These are phyloP conservation scores for Adansonia madagascariensis DNA, from an alignment of 441 rosid species.

Conservation along the genomic window DNA sequence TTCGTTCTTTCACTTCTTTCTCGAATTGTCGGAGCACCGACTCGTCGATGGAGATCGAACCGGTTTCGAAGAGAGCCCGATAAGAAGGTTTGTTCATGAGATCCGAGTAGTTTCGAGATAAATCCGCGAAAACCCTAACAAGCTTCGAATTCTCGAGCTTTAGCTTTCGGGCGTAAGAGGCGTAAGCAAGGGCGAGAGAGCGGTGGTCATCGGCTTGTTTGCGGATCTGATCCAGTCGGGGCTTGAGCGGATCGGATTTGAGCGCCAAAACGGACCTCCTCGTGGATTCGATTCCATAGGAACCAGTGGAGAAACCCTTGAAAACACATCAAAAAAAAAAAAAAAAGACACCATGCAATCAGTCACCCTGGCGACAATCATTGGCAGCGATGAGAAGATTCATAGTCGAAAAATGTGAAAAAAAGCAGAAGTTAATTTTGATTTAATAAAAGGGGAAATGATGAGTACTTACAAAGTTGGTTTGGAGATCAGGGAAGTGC, in stretches of 20 bases:
- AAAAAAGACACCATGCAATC: not conserved
- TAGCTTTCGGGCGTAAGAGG: conserved; percentile 90
- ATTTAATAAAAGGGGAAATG: not conserved
- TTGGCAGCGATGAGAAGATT: not conserved
- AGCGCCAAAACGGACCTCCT: conserved; percentile 79
- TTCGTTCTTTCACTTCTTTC: conserved; percentile 92
- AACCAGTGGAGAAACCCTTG: conserved; percentile 47
- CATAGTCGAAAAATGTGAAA: not conserved
- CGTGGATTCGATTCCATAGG: conserved; percentile 50
- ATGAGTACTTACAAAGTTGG: conserved; percentile 44
- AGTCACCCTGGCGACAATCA: not conserved
- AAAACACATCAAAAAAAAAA: not conserved
- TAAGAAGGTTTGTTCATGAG: conserved; percentile 70
- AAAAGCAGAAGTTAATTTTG: not conserved
- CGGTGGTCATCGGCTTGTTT: conserved; percentile 96
- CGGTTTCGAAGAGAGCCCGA: conserved; percentile 57
- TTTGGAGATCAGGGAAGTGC: conserved; percentile 43
- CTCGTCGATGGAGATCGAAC: conserved; percentile 67
- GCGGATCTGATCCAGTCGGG: conserved; percentile 81
- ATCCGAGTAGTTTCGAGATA: conserved; percentile 78
- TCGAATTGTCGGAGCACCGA: conserved; percentile 64
- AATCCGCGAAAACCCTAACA: conserved; percentile 85
- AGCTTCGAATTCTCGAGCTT: conserved; percentile 92
- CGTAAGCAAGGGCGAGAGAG: conserved; percentile 72
- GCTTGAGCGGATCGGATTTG: conserved; percentile 86